These are phyloP conservation scores for Paramecium bursaria DNA, from an alignment of 73 alveolate genomes.

Conservation along the genomic window DNA sequence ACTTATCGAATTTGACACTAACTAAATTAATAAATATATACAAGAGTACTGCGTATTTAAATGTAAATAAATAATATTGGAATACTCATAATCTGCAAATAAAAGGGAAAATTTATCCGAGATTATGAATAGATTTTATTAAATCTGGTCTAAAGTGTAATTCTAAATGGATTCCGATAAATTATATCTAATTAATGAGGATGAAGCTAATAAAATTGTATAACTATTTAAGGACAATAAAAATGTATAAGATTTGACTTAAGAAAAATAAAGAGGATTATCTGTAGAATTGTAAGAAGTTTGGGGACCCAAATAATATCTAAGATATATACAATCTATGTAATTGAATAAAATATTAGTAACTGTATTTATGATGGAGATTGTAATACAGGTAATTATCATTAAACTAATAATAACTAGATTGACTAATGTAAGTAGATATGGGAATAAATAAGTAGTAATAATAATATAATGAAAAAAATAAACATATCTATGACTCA, in stretches of 20 bases:
- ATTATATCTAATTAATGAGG: too few relatives aligned
- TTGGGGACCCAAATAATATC: neutral
- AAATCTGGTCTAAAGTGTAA: too few relatives aligned
- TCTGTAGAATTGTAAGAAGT: too few relatives aligned
- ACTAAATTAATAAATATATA: neutral
- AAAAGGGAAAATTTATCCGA: too few relatives aligned
- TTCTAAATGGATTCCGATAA: too few relatives aligned
- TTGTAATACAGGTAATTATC: constrained; percentile 9
- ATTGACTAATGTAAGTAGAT: neutral
- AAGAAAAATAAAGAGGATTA: too few relatives aligned
- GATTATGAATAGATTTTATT: too few relatives aligned
- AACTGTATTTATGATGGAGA: constrained; percentile 44
- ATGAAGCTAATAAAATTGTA: too few relatives aligned
- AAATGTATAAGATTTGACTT: too few relatives aligned
- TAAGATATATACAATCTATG: neutral
- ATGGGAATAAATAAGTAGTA: neutral
- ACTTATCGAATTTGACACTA: neutral
- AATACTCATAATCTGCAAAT: too few relatives aligned
- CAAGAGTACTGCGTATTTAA: neutral
- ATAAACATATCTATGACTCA: neutral
- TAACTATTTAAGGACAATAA: too few relatives aligned
- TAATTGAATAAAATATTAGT: neutral
- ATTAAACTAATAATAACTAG: neutral
- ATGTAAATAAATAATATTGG: too few relatives aligned
- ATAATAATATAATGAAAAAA: neutral